Evolutionary conservation across 2,329 filamentous ascomycete species (phyloP).

Genomic region (Phyllosticta citribraziliensis): DNA sequence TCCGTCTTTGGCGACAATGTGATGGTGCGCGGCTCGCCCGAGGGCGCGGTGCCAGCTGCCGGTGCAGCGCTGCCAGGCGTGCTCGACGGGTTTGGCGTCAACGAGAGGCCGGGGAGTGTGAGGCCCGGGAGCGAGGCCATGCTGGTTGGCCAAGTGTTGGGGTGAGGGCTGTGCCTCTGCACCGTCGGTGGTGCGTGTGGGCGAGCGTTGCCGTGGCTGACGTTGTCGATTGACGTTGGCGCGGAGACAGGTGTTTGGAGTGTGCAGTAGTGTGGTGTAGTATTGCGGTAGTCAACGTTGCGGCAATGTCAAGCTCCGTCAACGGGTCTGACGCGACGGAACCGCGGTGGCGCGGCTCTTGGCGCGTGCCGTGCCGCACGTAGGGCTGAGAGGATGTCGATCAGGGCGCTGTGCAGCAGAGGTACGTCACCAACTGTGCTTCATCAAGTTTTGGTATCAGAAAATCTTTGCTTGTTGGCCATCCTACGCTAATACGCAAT

Average conservation of each 20-base stretch:
- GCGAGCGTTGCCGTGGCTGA: background rate
- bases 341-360: slow-evolving; percentile 1
- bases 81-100: slow-evolving; percentile 4
- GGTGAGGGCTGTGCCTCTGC: background rate
- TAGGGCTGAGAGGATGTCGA: slow-evolving; percentile 5
- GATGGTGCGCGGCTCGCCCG: slow-evolving; percentile 26
- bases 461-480: background rate
- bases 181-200: background rate
- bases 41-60: slow-evolving; percentile 15
- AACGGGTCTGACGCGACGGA: background rate
- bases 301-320: background rate
- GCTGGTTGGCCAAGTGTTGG: background rate
- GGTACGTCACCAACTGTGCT: background rate
- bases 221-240: slow-evolving; percentile 2
- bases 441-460: background rate
- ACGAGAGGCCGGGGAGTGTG: slow-evolving; percentile 30
- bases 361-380: background rate
- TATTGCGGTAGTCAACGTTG: background rate
- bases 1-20: slow-evolving; percentile 37
- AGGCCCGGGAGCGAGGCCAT: slow-evolving; percentile 36
- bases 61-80: slow-evolving; percentile 10
- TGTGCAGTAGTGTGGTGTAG: background rate
- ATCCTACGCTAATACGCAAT: background rate
- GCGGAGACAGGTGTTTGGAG: background rate
- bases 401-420: background rate